Conservation (phyloP, 73 alveolate genomes). For the Paramecium tetraurelia region DNA sequence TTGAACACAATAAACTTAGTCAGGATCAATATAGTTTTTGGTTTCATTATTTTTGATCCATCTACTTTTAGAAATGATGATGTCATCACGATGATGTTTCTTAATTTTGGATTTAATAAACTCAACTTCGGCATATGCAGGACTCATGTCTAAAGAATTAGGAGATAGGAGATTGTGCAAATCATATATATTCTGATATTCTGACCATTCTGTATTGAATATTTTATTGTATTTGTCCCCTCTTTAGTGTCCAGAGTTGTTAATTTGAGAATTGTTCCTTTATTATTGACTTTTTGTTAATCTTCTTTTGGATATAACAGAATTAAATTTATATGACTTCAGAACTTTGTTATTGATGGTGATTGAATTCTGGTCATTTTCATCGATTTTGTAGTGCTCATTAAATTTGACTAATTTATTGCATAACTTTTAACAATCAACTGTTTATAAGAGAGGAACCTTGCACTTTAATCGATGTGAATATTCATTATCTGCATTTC, state of each 20-base stretch:
- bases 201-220: neutral
- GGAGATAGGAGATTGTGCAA: neutral
- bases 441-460: neutral
- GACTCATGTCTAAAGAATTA: neutral
- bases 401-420: neutral
- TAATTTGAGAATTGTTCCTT: neutral
- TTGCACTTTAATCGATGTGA: neutral
- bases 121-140: neutral
- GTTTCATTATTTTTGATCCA: neutral
- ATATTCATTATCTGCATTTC: neutral
- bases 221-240: neutral
- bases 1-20: neutral
- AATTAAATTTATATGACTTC: neutral
- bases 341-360: neutral
- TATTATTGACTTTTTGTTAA: neutral
- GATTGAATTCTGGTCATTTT: neutral
- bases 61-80: neutral
- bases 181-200: neutral
- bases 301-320: neutral
- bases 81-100: neutral
- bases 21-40: neutral
- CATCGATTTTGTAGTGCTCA: neutral
- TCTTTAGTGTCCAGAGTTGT: neutral
- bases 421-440: neutral
- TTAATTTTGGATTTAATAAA: neutral